A percentile compares a stretch with the other conserved stretches of the same genome.
These are phyloP conservation scores for Aureobasidium sp. DNA, from an alignment of 2,329 filamentous ascomycete species.

Conservation along the genomic window DNA sequence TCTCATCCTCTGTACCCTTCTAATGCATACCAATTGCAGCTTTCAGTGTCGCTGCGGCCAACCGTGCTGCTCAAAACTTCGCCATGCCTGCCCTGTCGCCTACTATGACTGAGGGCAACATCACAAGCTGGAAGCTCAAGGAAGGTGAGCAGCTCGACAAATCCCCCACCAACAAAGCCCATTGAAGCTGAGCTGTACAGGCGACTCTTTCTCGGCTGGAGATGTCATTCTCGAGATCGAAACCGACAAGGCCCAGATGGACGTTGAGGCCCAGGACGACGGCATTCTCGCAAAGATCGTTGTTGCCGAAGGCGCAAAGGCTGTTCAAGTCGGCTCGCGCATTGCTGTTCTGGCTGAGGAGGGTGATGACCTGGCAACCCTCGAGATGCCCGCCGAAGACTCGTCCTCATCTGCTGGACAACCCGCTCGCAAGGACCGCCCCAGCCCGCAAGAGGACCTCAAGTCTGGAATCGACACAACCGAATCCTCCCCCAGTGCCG, in stretches of 20 bases:
- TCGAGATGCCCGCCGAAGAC: slow-evolving; percentile 70
- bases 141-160: slow-evolving; percentile 47
- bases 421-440: slow-evolving; percentile 21
- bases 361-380: slow-evolving; percentile 67
- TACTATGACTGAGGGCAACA: slow-evolving; percentile 91
- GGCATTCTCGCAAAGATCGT: slow-evolving; percentile 80
- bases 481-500: slow-evolving; percentile 20
- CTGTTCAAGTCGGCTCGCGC: slow-evolving; percentile 67
- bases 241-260: slow-evolving; percentile 92
- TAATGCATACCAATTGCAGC: slow-evolving; percentile 3
- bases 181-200: slow-evolving; percentile 27
- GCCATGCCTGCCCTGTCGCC: slow-evolving; percentile 87
- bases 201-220: slow-evolving; percentile 71
- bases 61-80: slow-evolving; percentile 69
- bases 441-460: slow-evolving; percentile 22
- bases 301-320: slow-evolving; percentile 65
- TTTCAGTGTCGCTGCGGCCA: slow-evolving; percentile 17
- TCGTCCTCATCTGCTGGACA: slow-evolving; percentile 35
- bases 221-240: slow-evolving; percentile 89
- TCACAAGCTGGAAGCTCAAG: slow-evolving; percentile 76
- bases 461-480: slow-evolving; percentile 19
- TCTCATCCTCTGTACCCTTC: background rate
- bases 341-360: slow-evolving; percentile 79
- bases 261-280: slow-evolving; percentile 87
- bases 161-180: background rate